A percentile compares a stretch with the other conserved stretches of the same genome.
These are phyloP conservation scores for Globisporangium yorkense DNA, from an alignment of 352 stramenopile species.

Conservation along the genomic window DNA sequence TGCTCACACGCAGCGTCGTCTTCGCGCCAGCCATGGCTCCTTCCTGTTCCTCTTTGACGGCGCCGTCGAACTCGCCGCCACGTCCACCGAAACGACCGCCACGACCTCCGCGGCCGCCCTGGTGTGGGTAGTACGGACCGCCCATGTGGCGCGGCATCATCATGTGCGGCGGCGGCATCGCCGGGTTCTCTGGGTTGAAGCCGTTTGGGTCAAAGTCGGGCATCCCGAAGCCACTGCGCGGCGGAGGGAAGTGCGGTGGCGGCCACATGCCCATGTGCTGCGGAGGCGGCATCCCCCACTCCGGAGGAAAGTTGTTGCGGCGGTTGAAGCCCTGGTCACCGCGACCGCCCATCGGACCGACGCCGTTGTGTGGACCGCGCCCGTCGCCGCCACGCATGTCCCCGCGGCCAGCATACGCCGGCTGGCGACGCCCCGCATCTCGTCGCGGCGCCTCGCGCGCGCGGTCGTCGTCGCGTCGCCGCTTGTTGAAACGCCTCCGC, in stretches of 20 bases:
- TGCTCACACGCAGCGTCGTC: constrained; percentile 77
- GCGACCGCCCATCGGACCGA: constrained; percentile 9
- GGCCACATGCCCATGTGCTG: constrained; percentile 60
- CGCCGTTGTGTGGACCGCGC: background rate
- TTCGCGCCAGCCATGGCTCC: constrained; percentile 22
- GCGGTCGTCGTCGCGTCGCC: constrained; percentile 51
- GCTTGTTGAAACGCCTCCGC: constrained; percentile 45
- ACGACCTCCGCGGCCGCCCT: constrained; percentile 32
- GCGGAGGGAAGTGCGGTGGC: constrained; percentile 37
- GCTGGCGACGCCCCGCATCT: constrained; percentile 14
- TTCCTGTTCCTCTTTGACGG: constrained; percentile 22
- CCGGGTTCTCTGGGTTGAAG: constrained; percentile 60
- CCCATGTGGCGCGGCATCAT: constrained; percentile 61
- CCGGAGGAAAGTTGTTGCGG: constrained; percentile 52
- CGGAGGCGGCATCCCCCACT: constrained; percentile 63
- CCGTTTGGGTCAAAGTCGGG: constrained; percentile 60
- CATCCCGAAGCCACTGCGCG: constrained; percentile 37
- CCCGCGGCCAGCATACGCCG: constrained; percentile 20
- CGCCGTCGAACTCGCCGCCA: constrained; percentile 14
- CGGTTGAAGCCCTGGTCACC: constrained; percentile 27
- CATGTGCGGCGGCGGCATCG: constrained; percentile 48
- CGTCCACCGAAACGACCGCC: constrained; percentile 27
- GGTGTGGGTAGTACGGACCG: constrained; percentile 39
- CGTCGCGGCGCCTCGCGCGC: constrained; percentile 15
- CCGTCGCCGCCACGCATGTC: constrained; percentile 22